Base-by-base conservation (phyloP, 106 monocot species). In the Alisma plantagoaquatica region DNA sequence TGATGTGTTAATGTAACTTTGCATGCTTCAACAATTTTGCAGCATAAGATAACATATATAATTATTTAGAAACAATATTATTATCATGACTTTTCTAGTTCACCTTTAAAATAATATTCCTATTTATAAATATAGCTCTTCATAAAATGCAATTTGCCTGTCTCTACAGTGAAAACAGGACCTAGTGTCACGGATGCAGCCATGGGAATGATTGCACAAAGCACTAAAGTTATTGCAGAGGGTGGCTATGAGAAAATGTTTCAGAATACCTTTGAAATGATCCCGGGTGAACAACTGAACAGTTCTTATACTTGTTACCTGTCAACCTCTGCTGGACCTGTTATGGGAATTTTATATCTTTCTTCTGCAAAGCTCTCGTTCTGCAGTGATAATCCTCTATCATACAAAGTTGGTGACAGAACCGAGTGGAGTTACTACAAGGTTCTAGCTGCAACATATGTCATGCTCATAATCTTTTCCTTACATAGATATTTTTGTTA, bases 341-440 rank as follows among this genome's bases (percentile, higher is more conserved):
- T 73, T 18, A 73, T 73, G 66, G 72, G 72, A 28, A 65, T 66
- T 16, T 44, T 73, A 10, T 73, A 73, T 38, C 31, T 73, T 14
- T 73, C 73, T 7, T 61, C 53, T 56, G 60, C 53, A 18, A 73
- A 73, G 27, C 61, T 73, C 4, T 66, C 73, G 47, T 73, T 67
- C 41, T 73, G 73, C 31, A 73, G 73, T 27, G 73, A 73, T 24
- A 73, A 41, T 32, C 67, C 73, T 29, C 73, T 73, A 5, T 61
- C 73, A 6, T 73, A 73, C 51, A 54, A 73, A 61, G 66, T 54
- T 60, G 73, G 73, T 25, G 73, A 73, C 23, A 45, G 67, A 38
- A 67, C 53, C 31, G 73, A 73, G 31, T 73, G 73, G 67, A 73
- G 73, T 33, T 74, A 63, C 19, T 74, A 68, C 42, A 74, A 74